Base-by-base conservation (phyloP, 768 basidiomycete species). In the Suillus weaverae region DNA sequence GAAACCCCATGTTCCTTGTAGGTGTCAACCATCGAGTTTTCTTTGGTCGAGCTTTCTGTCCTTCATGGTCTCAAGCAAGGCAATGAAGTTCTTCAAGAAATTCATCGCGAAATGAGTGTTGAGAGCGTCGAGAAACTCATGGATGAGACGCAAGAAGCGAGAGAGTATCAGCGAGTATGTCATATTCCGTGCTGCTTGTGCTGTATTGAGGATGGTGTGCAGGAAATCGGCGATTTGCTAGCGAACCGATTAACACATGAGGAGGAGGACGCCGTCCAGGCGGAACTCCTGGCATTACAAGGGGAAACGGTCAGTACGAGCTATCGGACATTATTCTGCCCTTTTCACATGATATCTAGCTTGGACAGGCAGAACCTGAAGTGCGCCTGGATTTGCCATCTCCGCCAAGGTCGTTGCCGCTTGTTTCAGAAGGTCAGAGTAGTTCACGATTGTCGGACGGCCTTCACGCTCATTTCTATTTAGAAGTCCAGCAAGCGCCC, bases 11-110 rank as follows among this genome's bases (percentile, higher is more conserved):
- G 35, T 33, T 41, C 50, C 57, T 11, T 22, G 33, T 36, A 99
- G 97, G 95, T 98, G 32, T 92, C 94, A 4, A 92, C 91, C 0
- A 97, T 99, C 71, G 97, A 99, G 75, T 99, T 97, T 80, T 95
- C 97, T 8, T 83, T 96, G 57, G 88, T 99, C 26, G 93, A 99
- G 76, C 87, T 92, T 53, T 95, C 95, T 3, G 92, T 99, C 11
- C 72, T 99, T 39, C 94, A 94, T 74, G 97, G 97, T 9, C 79
- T 99, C 51, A 87, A 94, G 75, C 94, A 95, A 78, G 97, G 97
- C 2, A 98, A 91, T 69, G 90, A 92, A 36, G 95, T 98, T 1
- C 81, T 99, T 53, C 94, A 91, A 75, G 89, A 97, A 77, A 91
- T 99, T 18, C 95, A 99, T 76, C 89, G 89, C 70, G 95, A 99